Percentiles rank a stretch among this genome's conserved stretches.
phyloP scores from a whole-genome alignment of 2,329 filamentous ascomycete species.

The Aspergillus sp. region DNA sequence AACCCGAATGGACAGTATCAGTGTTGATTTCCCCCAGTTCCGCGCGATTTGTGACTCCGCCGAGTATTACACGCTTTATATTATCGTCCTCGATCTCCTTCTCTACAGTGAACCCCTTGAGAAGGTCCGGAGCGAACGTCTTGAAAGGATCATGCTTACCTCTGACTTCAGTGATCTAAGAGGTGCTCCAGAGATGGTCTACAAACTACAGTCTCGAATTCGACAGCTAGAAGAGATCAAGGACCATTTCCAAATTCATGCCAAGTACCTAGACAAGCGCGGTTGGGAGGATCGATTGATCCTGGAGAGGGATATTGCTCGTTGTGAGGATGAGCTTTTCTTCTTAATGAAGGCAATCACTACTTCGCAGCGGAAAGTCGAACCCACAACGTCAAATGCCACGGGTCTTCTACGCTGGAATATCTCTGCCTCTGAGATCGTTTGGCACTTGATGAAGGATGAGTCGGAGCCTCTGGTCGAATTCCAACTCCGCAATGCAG shows the following conservation, averaged over 20 bases:
- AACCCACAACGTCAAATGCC: constrained; percentile 64
- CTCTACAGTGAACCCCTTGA: constrained; percentile 96
- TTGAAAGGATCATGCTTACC: constrained; percentile 98
- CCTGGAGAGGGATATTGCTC: constrained; percentile 85
- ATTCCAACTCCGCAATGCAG: constrained; percentile 84
- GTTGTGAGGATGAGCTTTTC: constrained; percentile 95
- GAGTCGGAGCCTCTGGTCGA: constrained; percentile 86
- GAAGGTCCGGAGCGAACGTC: constrained; percentile 90
- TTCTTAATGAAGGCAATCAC: constrained; percentile 99
- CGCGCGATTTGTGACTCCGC: constrained; percentile 94
- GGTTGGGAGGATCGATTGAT: constrained; percentile 88
- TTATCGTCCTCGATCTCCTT: constrained; percentile 93
- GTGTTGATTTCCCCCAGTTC: constrained; percentile 93
- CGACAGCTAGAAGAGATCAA: constrained; percentile 95
- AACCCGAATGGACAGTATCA: constrained; percentile 89
- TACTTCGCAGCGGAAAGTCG: constrained; percentile 82
- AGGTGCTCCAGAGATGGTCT: constrained; percentile 90
- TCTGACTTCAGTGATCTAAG: constrained; percentile 97
- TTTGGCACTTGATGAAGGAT: constrained; percentile 93
- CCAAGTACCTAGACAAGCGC: constrained; percentile 78
- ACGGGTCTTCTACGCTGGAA: constrained; percentile 86
- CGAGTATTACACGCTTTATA: constrained; percentile 97
- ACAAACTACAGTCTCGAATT: constrained; percentile 86
- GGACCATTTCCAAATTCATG: constrained; percentile 89
- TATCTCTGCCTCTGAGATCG: constrained; percentile 90